Conservation (phyloP, 2,329 filamentous ascomycete genomes). For the Clonostachys sp. region DNA sequence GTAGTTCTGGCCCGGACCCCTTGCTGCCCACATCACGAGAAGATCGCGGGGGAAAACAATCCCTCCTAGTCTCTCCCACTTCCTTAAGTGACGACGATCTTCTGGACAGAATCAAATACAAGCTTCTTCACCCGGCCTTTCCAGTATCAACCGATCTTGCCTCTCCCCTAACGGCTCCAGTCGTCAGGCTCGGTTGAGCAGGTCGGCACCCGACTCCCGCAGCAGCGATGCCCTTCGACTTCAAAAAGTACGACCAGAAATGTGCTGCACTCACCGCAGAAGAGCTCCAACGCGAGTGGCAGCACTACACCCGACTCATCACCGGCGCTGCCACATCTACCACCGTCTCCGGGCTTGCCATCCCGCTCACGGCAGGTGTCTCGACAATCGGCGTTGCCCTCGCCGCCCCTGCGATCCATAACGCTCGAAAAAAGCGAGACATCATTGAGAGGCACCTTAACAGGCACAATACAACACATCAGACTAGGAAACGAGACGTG, state of each 20-base stretch:
- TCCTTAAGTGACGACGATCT: too few relatives aligned
- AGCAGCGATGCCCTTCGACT: constrained; percentile 29
- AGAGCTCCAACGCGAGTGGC: constrained; percentile 32
- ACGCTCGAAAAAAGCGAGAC: constrained; percentile 33
- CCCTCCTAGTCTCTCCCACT: too few relatives aligned
- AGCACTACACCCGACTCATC: constrained; percentile 35
- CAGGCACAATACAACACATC: constrained; percentile 21
- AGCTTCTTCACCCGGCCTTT: too few relatives aligned
- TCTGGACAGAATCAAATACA: too few relatives aligned
- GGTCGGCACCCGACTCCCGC: background rate
- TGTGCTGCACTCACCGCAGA: constrained; percentile 26
- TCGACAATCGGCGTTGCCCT: constrained; percentile 30
- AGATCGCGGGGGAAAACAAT: too few relatives aligned
- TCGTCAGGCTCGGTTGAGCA: too few relatives aligned
- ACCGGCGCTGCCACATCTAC: constrained; percentile 31
- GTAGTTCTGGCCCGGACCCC: too few relatives aligned
- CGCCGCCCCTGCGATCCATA: constrained; percentile 30
- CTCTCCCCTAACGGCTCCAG: too few relatives aligned
- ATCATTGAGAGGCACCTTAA: constrained; percentile 32
- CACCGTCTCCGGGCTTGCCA: constrained; percentile 28
- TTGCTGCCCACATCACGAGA: too few relatives aligned
- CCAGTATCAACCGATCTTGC: too few relatives aligned
- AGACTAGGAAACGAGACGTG: constrained; percentile 33
- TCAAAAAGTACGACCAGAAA: constrained; percentile 29
- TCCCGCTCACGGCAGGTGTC: constrained; percentile 30